Conservation (phyloP, 192 early-diverging fungal genomes). For the Coemansia erecta region DNA sequence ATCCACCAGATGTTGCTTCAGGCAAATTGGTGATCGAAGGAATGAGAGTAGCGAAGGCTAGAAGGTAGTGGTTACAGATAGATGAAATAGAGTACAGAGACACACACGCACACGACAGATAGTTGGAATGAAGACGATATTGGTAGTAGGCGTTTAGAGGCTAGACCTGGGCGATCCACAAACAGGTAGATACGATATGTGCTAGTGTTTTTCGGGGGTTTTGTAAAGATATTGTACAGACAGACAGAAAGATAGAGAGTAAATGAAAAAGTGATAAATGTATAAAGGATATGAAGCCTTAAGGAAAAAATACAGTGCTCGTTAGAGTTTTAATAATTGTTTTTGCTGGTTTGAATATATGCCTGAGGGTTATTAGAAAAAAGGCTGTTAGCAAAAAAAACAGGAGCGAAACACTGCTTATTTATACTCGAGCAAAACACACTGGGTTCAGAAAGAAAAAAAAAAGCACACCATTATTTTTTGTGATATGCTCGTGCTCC, state of each 20-base stretch:
- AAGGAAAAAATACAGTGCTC: background rate
- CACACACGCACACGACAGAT: background rate
- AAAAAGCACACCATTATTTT: background rate
- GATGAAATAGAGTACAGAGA: background rate
- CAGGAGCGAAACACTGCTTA: background rate
- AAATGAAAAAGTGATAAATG: background rate
- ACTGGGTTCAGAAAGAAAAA: background rate
- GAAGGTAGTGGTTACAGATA: background rate
- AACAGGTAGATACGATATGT: background rate
- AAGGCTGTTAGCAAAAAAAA: background rate
- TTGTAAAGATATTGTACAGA: background rate
- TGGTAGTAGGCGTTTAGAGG: background rate
- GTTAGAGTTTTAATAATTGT: background rate
- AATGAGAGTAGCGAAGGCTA: background rate
- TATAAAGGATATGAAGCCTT: background rate
- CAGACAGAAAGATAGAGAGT: background rate
- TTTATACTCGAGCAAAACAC: constrained; percentile 3
- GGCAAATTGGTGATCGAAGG: background rate
- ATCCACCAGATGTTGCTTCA: too few species aligned
- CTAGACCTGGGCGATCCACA: background rate
- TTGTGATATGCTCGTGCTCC: background rate
- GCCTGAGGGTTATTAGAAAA: constrained; percentile 10
- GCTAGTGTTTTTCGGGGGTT: background rate
- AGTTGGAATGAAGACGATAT: background rate
- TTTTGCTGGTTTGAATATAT: constrained; percentile 1